Conservation (phyloP, 805 yeast genomes). For the Wickerhamiella azymoides region DNA sequence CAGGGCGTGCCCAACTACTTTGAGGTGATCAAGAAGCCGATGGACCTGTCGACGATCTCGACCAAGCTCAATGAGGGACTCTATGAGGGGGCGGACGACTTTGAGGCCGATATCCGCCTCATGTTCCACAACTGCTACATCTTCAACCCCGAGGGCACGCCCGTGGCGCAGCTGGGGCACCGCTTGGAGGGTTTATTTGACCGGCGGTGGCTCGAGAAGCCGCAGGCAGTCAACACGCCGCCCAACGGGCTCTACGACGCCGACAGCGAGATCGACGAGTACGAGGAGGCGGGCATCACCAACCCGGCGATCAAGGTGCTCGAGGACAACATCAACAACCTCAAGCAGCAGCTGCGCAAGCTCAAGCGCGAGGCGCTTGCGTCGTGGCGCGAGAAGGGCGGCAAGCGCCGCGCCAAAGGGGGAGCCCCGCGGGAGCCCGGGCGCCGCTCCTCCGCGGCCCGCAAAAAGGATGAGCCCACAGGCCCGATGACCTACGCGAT, state of each 20-base stretch:
- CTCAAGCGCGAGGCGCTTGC: constrained; percentile 37
- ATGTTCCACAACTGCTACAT: constrained; percentile 80
- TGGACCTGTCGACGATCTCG: constrained; percentile 84
- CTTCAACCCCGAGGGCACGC: constrained; percentile 94
- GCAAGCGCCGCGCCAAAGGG: constrained; percentile 6
- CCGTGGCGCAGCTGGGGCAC: constrained; percentile 92
- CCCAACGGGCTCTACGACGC: constrained; percentile 25
- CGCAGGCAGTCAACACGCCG: constrained; percentile 52
- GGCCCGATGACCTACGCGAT: constrained; percentile 69
- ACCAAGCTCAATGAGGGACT: constrained; percentile 71
- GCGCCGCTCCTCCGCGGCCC: constrained; percentile 19
- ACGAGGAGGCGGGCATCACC: constrained; percentile 42
- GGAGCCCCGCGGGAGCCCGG: too few relatives aligned
- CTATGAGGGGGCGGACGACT: constrained; percentile 78
- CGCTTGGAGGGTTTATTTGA: constrained; percentile 75
- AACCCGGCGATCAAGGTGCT: constrained; percentile 84
- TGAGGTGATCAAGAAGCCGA: constrained; percentile 78
- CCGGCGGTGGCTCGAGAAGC: constrained; percentile 77
- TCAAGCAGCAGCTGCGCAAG: constrained; percentile 72
- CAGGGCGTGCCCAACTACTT: constrained; percentile 81
- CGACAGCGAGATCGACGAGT: constrained; percentile 33
- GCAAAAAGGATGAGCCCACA: constrained; percentile 16
- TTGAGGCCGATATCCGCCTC: constrained; percentile 67
- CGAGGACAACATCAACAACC: constrained; percentile 72
- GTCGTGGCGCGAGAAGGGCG: constrained; percentile 15